Percentiles rank a stretch among this genome's conserved stretches.
Evolutionary conservation across 2,329 filamentous ascomycete genomes (phyloP).

Genomic region (Ophiocordyceps polyrhachis-furcata): DNA sequence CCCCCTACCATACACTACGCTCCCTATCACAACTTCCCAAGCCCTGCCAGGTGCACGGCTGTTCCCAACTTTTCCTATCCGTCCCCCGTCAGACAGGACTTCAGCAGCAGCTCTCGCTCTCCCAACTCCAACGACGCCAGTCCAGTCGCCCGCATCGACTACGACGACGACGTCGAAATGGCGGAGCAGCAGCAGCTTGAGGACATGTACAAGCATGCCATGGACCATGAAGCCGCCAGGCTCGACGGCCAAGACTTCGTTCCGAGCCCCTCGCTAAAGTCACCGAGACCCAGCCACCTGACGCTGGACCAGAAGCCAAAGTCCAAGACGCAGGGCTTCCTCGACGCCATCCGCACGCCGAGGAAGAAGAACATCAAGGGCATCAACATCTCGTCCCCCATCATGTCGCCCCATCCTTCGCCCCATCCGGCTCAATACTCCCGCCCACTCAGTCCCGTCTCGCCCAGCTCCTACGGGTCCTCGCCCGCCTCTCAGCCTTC

Average conservation of each 20-base stretch:
- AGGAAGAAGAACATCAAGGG: conserved; percentile 31
- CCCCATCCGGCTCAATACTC: conserved; percentile 36
- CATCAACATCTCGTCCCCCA: conserved; percentile 44
- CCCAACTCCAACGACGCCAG: conserved; percentile 13
- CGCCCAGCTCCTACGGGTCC: conserved; percentile 33
- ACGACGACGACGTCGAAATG: conserved; percentile 48
- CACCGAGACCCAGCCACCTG: conserved; percentile 28
- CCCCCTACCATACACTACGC: conserved; percentile 5
- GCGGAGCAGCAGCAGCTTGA: conserved; percentile 70
- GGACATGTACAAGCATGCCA: conserved; percentile 76
- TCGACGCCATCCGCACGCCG: conserved; percentile 43
- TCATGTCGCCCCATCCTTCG: conserved; percentile 43
- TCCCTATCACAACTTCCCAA: background rate
- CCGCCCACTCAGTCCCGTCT: conserved; percentile 38
- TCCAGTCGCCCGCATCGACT: conserved; percentile 27
- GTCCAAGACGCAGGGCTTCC: conserved; percentile 38
- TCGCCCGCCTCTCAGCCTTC: conserved; percentile 32
- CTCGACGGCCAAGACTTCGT: conserved; percentile 17
- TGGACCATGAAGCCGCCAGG: conserved; percentile 68
- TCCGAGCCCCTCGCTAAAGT: conserved; percentile 14
- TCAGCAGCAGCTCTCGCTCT: conserved; percentile 6
- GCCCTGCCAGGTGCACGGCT: conserved; percentile 8
- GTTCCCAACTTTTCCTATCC: conserved; percentile 33
- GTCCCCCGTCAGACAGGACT: conserved; percentile 19
- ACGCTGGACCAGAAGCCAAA: conserved; percentile 33